Base-by-base conservation (phyloP, 495 filamentous ascomycete species). In the Penicillium roqueforti region DNA sequence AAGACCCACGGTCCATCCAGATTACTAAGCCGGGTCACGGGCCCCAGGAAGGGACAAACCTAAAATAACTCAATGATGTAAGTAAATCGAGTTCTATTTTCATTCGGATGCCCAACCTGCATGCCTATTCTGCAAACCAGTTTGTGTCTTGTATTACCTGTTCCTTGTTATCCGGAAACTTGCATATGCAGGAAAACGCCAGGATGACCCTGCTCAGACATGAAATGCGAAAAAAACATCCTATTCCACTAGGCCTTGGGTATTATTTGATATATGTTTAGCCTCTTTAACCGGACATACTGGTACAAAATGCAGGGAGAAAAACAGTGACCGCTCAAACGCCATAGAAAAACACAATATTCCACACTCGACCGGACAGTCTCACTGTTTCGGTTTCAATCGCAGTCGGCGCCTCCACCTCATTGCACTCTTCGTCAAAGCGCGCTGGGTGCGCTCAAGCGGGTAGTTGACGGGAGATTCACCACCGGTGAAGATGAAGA, bases 391-490 rank as follows among this genome's bases (percentile, higher is more conserved):
- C 11, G n/a, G n/a, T n/a, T 29, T 19, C 29, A 28, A 68, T 56
- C 49, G 58, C n/a, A 73, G 41, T 13, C 68, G 58, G 7, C 54
- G 56, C 38, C 32, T 55, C 68, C 70, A 73, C 60, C 67, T 70
- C 62, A 61, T 60, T 8, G 59, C 36, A 47, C 63, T 72, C 59
- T 73, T 73, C 34, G 41, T 53, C 54, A 72, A 50, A 2, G 68
- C 66, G 19, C 72, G 60, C 56, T 71, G 52, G 1, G 64, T 70
- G 32, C 68, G 48, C 59, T 77, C 55, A 65, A 69, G 40, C 23
- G 76, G 74, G 55, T 79, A 78, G 52, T 80, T 79, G 38, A 80
- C 69, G 3, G 77, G 78, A 14, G 73, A 77, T 63, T 80, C 78
- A 1, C 76, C 67, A 28, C 79, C 79, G 18, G 73, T 76, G 48